These are phyloP conservation scores for Annulohypoxylon maeteangense DNA, from an alignment of 495 filamentous ascomycete genomes.

Conservation along the genomic window DNA sequence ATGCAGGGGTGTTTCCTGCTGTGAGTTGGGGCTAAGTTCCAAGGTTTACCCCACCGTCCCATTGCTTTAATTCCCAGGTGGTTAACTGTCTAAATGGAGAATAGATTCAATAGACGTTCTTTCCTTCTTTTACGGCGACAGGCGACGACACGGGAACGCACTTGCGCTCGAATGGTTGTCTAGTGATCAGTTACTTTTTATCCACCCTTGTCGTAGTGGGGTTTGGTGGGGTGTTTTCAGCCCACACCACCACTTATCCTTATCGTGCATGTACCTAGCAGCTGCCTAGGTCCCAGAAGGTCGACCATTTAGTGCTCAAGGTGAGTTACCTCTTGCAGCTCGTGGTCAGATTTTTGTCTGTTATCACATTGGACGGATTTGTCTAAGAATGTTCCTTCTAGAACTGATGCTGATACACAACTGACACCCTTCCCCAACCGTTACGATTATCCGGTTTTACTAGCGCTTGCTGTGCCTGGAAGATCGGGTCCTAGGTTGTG, in stretches of 20 bases:
- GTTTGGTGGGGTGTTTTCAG: conserved; percentile 17
- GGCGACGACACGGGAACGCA: not conserved
- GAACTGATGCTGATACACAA: conserved; percentile 17
- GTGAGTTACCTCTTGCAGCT: not conserved
- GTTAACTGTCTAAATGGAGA: not conserved
- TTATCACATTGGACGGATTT: conserved; percentile 22
- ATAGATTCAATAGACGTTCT: not conserved
- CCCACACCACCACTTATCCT: conserved; percentile 31
- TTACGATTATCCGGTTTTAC: conserved; percentile 29
- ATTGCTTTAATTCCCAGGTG: not conserved
- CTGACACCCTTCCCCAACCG: conserved; percentile 11
- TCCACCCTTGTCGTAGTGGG: conserved; percentile 16
- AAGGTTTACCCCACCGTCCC: conserved; percentile 20
- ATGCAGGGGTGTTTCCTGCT: conserved; percentile 25
- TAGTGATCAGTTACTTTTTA: conserved; percentile 21
- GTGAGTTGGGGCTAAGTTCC: conserved; percentile 22
- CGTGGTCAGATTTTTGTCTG: conserved; percentile 18
- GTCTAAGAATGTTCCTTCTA: conserved; percentile 23
- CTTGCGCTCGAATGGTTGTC: conserved; percentile 9
- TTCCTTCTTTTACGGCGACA: not conserved
- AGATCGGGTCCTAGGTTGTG: conserved; percentile 36
- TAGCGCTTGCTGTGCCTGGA: conserved; percentile 31
- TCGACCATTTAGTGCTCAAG: not conserved
- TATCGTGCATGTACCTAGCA: conserved; percentile 18
- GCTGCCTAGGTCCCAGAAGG: not conserved